A percentile compares a stretch with the other conserved stretches of the same genome.
These are phyloP conservation scores for Marasmius fiardii DNA, from an alignment of 1,284 basidiomycete species.

Conservation along the genomic window DNA sequence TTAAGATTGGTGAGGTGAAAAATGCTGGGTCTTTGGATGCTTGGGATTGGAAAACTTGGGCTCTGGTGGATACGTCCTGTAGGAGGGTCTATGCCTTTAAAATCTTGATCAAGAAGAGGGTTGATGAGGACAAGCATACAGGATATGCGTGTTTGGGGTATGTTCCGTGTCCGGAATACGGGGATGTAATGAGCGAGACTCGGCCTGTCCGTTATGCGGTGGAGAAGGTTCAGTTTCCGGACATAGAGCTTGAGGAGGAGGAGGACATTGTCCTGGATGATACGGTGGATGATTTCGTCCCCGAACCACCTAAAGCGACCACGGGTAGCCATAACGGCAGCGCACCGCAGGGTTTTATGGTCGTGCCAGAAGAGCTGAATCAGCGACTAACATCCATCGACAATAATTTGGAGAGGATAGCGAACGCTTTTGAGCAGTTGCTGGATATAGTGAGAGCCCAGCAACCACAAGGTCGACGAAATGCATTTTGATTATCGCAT, in stretches of 20 bases:
- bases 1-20: constrained; percentile 27
- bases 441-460: constrained; percentile 13
- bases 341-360: not conserved
- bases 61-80: constrained; percentile 34
- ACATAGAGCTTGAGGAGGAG: constrained; percentile 18
- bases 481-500: not conserved
- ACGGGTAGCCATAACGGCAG: not conserved
- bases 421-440: constrained; percentile 28
- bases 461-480: not conserved
- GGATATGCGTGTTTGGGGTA: constrained; percentile 30
- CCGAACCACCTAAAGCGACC: constrained; percentile 15
- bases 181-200: constrained; percentile 22
- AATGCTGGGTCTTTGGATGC: constrained; percentile 16
- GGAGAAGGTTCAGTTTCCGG: constrained; percentile 27
- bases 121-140: constrained; percentile 18
- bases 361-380: constrained; percentile 23
- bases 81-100: constrained; percentile 36
- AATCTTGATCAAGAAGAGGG: constrained; percentile 28
- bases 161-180: constrained; percentile 30
- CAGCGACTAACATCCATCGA: constrained; percentile 29
- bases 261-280: constrained; percentile 24
- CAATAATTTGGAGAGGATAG: constrained; percentile 27
- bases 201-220: constrained; percentile 30
- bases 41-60: constrained; percentile 35
- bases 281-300: constrained; percentile 19